Evolutionary conservation across 2,329 filamentous ascomycete genomes (phyloP), one percentile per base, ranked within the genome.

Genomic region (Paraphaeosphaeria sporulosa): DNA sequence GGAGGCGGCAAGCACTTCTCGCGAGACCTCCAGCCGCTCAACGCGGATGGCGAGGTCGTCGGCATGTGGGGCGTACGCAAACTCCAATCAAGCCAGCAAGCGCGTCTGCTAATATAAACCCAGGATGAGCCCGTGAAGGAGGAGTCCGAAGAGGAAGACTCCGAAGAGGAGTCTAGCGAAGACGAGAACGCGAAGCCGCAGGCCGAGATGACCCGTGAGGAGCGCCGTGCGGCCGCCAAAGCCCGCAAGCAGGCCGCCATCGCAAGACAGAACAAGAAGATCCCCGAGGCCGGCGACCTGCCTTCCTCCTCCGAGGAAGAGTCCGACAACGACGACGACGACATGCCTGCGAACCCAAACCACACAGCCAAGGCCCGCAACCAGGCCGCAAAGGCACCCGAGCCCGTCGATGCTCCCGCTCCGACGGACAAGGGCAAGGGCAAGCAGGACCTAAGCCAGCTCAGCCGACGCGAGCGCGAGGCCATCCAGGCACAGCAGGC

Each of bases 1-100:
- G 94, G 94, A 85, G 94, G 94, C 64, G 95, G 95, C 74, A 97
- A 97, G 81, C 90, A 96, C 75, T 99, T 96, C 83, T 97, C 94
- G 68, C 90, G 93, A 67, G 90, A 97, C 78, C 88, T 98, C 49
- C 89, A 92, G 78, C 94, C 94, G 21, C 82, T 95, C 73, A 94
- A 97, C 74, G 89, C 89, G 69, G 92, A 98, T 75, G 95, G 94
- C 70, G 95, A 95, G 74, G 89, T 92, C 69, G 84, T 94, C 64
- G 89, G 90, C 84, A 94, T 97, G 86, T 97, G 94, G 92, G 89
- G 86, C 76, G 87, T 89, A 75, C 81, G 87, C 74, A 58, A 27
- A 15, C 10, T 19, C 53, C 54, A 15, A 36, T n/a, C 49, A 17
- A 38, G 30, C 25, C 23, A 53, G 12, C 15, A 13, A 46, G 10